Evolutionary conservation across 106 monocot genomes (phyloP), one percentile per base, ranked within the genome.

Genomic region (Acorus calamus): DNA sequence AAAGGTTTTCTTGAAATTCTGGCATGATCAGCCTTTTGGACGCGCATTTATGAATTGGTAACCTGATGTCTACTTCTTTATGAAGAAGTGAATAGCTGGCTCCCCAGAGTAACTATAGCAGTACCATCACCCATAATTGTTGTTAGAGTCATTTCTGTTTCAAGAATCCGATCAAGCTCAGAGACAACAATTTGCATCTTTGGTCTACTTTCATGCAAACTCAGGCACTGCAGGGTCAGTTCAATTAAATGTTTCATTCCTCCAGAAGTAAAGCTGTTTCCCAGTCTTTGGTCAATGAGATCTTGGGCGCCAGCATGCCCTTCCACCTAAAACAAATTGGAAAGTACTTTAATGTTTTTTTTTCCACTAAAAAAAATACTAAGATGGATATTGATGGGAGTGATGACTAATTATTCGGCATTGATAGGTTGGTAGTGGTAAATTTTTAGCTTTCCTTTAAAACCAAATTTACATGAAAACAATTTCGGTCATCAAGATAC

Each of bases 71-170:
- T 28, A 28, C 28, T 42, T 62, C 42, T 41, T 65, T 47, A 73
- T 14, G 66, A 52, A 28, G 68, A 77, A 45, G 78, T 75, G 65
- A 86, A 86, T 13, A 86, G 55, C 68, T 79, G 82, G 66, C 86
- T 86, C 14, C 82, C 86, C 11, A 82, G 82, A 54, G 82, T 86
- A 8, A 86, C 76, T 7, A 77, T 77, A 12, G 86, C 69, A 41
- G 86, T 79, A 11, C 82, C 82, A 49, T 86, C 86, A 9, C 86
- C 86, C 79, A 76, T 82, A 14, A 86, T 64, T 13, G 82, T 86
- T 44, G 86, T 86, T 62, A 86, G 49, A 42, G 78, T 65, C 81
- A 89, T 79, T 69, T 87, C 80, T 2, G 53, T 87, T 66, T 83
- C 87, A 14, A 87, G 74, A 66, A 87, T 87, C 46, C 77, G 42